These are phyloP conservation scores for Boletus vinaceobasis DNA, from an alignment of 768 basidiomycete genomes.

Conservation along the genomic window DNA sequence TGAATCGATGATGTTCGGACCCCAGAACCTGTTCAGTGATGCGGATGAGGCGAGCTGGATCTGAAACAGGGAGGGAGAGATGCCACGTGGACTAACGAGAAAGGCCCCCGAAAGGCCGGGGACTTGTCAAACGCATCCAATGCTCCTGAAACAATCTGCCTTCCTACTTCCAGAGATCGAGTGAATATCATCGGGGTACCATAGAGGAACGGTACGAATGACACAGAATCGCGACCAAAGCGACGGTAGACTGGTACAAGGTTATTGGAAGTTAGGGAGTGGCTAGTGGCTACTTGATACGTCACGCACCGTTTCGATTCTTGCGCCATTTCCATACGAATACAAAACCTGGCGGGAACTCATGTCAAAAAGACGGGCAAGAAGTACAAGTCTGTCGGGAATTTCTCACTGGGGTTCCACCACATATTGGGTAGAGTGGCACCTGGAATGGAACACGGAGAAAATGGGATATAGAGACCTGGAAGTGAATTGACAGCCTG, in stretches of 20 bases:
- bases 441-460: slow-evolving; percentile 4
- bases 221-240: slow-evolving; percentile 14
- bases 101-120: not conserved
- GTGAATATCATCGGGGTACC: slow-evolving; percentile 16
- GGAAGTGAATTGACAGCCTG: slow-evolving; percentile 12
- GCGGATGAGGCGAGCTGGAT: not conserved
- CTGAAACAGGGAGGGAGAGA: not conserved
- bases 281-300: too few relatives aligned
- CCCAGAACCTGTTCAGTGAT: slow-evolving; percentile 14
- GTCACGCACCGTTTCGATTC: slow-evolving; percentile 11
- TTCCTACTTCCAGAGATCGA: slow-evolving; percentile 16
- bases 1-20: slow-evolving; percentile 13
- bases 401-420: slow-evolving; percentile 20
- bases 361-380: not conserved
- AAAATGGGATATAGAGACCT: slow-evolving; percentile 14
- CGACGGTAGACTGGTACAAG: slow-evolving; percentile 8
- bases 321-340: slow-evolving; percentile 21
- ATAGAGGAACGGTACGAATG: slow-evolving; percentile 14
- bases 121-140: slow-evolving; percentile 1
- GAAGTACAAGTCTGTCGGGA: not conserved
- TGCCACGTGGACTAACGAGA: not conserved
- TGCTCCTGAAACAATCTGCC: slow-evolving; percentile 8
- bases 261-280: not conserved
- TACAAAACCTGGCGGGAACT: not conserved
- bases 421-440: slow-evolving; percentile 1